Percentiles rank a stretch among this genome's conserved stretches.
Conservation (phyloP, 257 asterid species). For the Misopates orontium region DNA sequence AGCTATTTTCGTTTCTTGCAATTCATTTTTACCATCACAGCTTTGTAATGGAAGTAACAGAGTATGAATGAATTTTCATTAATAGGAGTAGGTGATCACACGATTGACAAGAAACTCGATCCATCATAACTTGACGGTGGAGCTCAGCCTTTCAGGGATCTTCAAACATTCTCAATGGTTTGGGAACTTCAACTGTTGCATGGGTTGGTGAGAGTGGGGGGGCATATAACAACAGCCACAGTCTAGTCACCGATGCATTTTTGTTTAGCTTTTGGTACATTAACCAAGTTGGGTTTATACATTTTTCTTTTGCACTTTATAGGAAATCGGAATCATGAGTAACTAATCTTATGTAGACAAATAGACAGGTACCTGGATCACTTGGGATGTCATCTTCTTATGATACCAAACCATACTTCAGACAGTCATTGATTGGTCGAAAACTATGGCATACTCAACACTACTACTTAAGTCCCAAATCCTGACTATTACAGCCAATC, state of each 20-base stretch:
- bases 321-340: slow-evolving; percentile 1
- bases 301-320: neutral
- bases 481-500: slow-evolving; percentile 87
- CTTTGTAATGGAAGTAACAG: too few relatives aligned
- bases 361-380: slow-evolving; percentile 79
- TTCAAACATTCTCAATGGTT: slow-evolving; percentile 45
- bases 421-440: slow-evolving; percentile 90
- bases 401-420: slow-evolving; percentile 76
- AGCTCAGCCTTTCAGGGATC: slow-evolving; percentile 47
- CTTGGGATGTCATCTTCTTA: slow-evolving; percentile 79
- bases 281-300: too few relatives aligned
- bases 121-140: slow-evolving; percentile 68
- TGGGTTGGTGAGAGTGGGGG: slow-evolving; percentile 95
- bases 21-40: neutral
- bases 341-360: slow-evolving; percentile 9
- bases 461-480: slow-evolving; percentile 63
- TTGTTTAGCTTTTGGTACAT: slow-evolving; percentile 79
- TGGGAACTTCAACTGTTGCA: slow-evolving; percentile 46
- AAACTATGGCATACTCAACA: slow-evolving; percentile 79
- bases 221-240: slow-evolving; percentile 77
- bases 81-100: slow-evolving; percentile 63
- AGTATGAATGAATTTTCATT: neutral
- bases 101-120: slow-evolving; percentile 68
- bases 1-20: neutral
- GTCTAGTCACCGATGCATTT: slow-evolving; percentile 74